Evolutionary conservation across 371 early-diverging fungal species (phyloP).

Genomic region (Mucor piriformis): DNA sequence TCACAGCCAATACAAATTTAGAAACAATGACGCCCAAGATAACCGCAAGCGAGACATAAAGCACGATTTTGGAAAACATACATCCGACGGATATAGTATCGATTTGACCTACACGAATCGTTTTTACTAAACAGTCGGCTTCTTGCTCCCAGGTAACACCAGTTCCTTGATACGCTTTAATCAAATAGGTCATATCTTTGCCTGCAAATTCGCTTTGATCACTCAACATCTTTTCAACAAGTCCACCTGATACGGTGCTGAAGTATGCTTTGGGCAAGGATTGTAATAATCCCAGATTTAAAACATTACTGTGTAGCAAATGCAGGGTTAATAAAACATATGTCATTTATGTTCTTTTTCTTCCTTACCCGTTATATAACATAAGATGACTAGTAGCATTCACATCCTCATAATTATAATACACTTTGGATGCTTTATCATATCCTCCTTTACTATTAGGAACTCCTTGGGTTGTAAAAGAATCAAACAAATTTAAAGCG

Average conservation of each 20-base stretch:
- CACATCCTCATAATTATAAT: conserved; percentile 73
- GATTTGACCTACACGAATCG: conserved; percentile 69
- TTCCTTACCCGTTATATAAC: conserved; percentile 71
- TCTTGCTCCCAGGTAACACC: conserved; percentile 22
- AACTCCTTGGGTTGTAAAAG: conserved; percentile 36
- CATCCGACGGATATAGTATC: conserved; percentile 74
- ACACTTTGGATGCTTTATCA: conserved; percentile 51
- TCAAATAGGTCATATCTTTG: conserved; percentile 42
- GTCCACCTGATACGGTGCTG: conserved; percentile 28
- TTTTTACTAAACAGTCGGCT: conserved; percentile 63
- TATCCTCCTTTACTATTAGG: conserved; percentile 25
- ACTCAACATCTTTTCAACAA: conserved; percentile 30
- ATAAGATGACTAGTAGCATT: conserved; percentile 46
- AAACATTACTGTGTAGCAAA: conserved; percentile 30
- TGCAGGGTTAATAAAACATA: too few species aligned
- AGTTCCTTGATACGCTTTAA: conserved; percentile 20
- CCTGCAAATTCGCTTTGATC: conserved; percentile 30
- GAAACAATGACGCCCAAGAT: conserved; percentile 63
- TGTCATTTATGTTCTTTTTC: too few species aligned
- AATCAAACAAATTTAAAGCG: conserved; percentile 36
- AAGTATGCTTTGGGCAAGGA: conserved; percentile 37
- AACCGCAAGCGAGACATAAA: conserved; percentile 64
- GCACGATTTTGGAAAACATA: conserved; percentile 65
- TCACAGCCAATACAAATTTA: conserved; percentile 75
- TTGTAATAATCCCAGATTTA: conserved; percentile 39